phyloP scores from a whole-genome alignment of 768 basidiomycete genomes.

The Porpolomopsis calyptriformis region DNA sequence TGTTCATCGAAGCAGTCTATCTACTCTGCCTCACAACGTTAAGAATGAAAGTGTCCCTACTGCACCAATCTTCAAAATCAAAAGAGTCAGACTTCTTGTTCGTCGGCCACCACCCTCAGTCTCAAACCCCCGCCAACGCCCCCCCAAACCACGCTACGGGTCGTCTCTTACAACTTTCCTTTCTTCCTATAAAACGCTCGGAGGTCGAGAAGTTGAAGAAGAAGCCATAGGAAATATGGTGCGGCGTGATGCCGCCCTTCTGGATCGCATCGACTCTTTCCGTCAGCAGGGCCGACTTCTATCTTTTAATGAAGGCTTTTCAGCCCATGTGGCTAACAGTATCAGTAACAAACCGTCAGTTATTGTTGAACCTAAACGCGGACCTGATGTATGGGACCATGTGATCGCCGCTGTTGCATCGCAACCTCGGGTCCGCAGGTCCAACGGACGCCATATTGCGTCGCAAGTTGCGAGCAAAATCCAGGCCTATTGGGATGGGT shows the following conservation, averaged over 20 bases:
- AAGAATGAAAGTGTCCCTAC: conserved; percentile 6
- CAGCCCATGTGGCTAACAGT: conserved; percentile 19
- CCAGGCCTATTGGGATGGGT: conserved; percentile 64
- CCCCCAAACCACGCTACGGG: conserved; percentile 39
- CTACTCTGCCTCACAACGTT: neutral
- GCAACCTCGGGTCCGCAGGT: conserved; percentile 18
- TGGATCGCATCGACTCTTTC: conserved; percentile 25
- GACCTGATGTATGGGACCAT: conserved; percentile 48
- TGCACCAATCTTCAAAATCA: conserved; percentile 31
- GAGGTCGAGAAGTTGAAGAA: conserved; percentile 37
- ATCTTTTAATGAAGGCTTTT: conserved; percentile 26
- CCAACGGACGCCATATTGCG: conserved; percentile 30
- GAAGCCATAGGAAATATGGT: conserved; percentile 18
- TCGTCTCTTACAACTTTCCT: conserved; percentile 49
- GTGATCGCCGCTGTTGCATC: conserved; percentile 39
- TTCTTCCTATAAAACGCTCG: conserved; percentile 47
- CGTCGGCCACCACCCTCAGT: conserved; percentile 48
- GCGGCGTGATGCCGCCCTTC: conserved; percentile 23
- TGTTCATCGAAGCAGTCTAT: neutral
- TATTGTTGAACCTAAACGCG: conserved; percentile 24
- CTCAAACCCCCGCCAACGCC: conserved; percentile 60
- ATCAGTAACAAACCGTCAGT: conserved; percentile 13
- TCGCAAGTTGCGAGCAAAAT: conserved; percentile 56
- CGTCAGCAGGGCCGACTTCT: conserved; percentile 29
- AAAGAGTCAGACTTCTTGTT: conserved; percentile 59